Evolutionary conservation across 2,329 filamentous ascomycete species (phyloP).

Genomic region (Neofusicoccum kwambonambiense): DNA sequence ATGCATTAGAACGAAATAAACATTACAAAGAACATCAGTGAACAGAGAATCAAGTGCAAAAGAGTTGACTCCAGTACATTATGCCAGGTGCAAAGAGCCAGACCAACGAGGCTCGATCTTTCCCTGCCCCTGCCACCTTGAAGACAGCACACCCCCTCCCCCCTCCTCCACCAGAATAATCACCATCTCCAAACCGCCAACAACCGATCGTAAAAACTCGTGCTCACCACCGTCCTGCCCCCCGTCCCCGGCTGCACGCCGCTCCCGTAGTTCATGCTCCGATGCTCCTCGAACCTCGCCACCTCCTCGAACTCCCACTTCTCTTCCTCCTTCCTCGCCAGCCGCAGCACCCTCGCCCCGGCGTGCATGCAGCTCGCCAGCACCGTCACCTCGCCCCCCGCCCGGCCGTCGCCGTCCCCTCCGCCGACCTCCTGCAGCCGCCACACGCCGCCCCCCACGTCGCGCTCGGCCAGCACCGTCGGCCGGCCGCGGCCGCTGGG

Average conservation of each 20-base stretch:
- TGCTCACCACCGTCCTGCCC: slow-evolving; percentile 58
- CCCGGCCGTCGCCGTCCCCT: slow-evolving; percentile 5
- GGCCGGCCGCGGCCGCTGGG: slow-evolving; percentile 32
- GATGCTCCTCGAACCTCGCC: slow-evolving; percentile 75
- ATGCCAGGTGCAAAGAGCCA: too few species aligned
- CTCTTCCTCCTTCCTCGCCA: slow-evolving; percentile 35
- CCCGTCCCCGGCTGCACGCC: slow-evolving; percentile 58
- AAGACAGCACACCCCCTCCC: too few species aligned
- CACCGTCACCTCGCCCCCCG: too few species aligned
- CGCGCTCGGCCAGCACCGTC: slow-evolving; percentile 60
- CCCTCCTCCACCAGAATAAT: not conserved
- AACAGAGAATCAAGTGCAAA: too few species aligned
- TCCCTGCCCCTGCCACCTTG: too few species aligned
- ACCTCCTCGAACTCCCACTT: slow-evolving; percentile 65
- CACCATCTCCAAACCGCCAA: slow-evolving; percentile 63
- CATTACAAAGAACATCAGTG: too few species aligned
- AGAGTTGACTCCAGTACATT: too few species aligned
- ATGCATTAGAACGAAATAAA: too few species aligned
- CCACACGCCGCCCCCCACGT: slow-evolving; percentile 84
- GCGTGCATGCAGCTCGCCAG: slow-evolving; percentile 85
- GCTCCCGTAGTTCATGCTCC: slow-evolving; percentile 93
- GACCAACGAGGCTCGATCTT: too few species aligned
- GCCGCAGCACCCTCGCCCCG: slow-evolving; percentile 65
- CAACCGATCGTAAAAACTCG: slow-evolving; percentile 73
- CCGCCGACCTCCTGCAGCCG: slow-evolving; percentile 63